Base-by-base conservation (phyloP, 805 yeast species). In the Metschnikowia gruessii region DNA sequence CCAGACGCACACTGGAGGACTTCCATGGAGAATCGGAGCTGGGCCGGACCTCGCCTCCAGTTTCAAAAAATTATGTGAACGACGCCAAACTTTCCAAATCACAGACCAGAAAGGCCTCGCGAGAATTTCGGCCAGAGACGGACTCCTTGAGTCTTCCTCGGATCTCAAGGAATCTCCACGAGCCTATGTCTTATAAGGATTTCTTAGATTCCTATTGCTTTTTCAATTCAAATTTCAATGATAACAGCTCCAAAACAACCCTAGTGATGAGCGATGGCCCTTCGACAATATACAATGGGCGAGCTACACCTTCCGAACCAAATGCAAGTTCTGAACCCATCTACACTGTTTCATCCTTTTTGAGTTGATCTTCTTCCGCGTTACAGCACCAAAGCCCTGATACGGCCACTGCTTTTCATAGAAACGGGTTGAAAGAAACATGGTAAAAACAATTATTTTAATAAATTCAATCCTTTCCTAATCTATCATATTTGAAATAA, bases 151-250 rank as follows among this genome's bases (percentile, higher is more conserved):
- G 40, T 12, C 24, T 40, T 10, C 34, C 41, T 13, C 35, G 37
- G 18, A 28, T 42, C 38, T 32, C 45, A 17, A 35, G 31, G n/a
- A 37, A 44, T 26, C 37, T 33, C 2, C 43, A 76, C 43, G 70
- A 79, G 53, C 74, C 84, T 4, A 72, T 75, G 54, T 68, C 81
- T 1, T 82, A 82, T 56, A 75, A 77, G 52, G 79, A 81, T 48
- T 62, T 82, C 17, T 62, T 83, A 42, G 81, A 81, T 40, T 74
- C 77, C 24, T 83, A 79, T 56, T 83, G 88, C 53, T 83, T 83
- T 55, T 82, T 77, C 46, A 55, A 66, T 10, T 40, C 63, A 3
- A 53, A 55, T n/a, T 38, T 51, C n/a, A 49, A 48, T 8, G 55
- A 52, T 30, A 53, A 57, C 17, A 50, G 53, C 18, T 59, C 55